These are phyloP conservation scores for Verticillium isaacii DNA, from an alignment of 2,329 filamentous ascomycete species.

Conservation along the genomic window DNA sequence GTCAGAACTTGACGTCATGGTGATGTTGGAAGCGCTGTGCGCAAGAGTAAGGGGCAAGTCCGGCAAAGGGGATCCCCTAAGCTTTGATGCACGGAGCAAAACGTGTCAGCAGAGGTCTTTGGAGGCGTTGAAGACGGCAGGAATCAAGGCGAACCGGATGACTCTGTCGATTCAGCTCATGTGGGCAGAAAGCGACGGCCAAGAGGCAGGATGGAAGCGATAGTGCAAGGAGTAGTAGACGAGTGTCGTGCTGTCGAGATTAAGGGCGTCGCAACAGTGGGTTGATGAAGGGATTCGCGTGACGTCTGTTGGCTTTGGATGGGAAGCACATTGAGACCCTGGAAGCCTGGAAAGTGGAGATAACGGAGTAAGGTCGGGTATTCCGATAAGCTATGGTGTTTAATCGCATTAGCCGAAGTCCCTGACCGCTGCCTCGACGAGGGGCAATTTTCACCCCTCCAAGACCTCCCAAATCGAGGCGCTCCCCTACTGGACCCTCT, in stretches of 20 bases:
- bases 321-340: background rate
- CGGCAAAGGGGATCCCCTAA: conserved; percentile 12
- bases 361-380: background rate
- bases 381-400: background rate
- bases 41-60: background rate
- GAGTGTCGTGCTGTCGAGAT: background rate
- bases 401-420: conserved; percentile 1
- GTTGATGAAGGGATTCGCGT: background rate
- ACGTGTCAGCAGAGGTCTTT: conserved; percentile 14
- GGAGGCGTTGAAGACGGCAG: conserved; percentile 9
- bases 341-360: background rate
- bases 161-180: conserved; percentile 15
- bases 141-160: conserved; percentile 16
- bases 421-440: conserved; percentile 8
- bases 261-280: background rate
- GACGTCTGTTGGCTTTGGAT: background rate
- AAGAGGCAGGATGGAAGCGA: background rate
- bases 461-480: conserved; percentile 4
- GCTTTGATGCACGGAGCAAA: conserved; percentile 9
- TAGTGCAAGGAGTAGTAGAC: background rate
- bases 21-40: background rate
- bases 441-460: conserved; percentile 14
- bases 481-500: background rate
- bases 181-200: conserved; percentile 1
- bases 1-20: conserved; percentile 58